Conservation (phyloP, 306 rosid species). For the Parietaria judaica region DNA sequence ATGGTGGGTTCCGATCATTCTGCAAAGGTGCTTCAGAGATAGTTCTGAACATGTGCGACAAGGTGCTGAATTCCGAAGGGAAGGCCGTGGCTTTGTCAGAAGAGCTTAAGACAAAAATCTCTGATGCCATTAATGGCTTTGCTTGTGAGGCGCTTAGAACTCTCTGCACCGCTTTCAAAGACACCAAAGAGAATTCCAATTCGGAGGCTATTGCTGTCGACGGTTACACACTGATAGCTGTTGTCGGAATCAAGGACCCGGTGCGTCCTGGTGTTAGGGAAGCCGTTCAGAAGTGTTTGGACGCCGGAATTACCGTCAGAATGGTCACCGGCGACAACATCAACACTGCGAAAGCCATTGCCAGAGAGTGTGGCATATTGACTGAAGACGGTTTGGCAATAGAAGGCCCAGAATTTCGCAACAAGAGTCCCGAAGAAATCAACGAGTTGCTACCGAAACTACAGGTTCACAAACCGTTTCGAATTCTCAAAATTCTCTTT, state of each 20-base stretch:
- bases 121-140: conserved; percentile 45
- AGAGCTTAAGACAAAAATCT: conserved; percentile 34
- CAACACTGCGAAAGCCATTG: conserved; percentile 90
- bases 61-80: conserved; percentile 45
- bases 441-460: conserved; percentile 62
- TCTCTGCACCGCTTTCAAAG: conserved; percentile 59
- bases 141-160: conserved; percentile 81
- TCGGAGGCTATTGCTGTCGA: conserved; percentile 44
- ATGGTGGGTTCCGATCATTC: conserved; percentile 41
- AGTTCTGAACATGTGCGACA: conserved; percentile 51
- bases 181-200: conserved; percentile 28
- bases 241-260: conserved; percentile 89
- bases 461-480: conserved; percentile 40
- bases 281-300: conserved; percentile 70
- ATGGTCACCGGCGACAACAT: conserved; percentile 98
- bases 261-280: conserved; percentile 77
- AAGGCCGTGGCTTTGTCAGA: conserved; percentile 43
- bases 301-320: conserved; percentile 67
- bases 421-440: conserved; percentile 47
- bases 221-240: conserved; percentile 46
- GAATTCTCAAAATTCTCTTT: too few relatives aligned
- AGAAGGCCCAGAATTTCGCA: conserved; percentile 77
- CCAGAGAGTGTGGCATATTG: conserved; percentile 85
- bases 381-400: conserved; percentile 77
- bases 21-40: conserved; percentile 92